Evolutionary conservation across 2,329 filamentous ascomycete species (phyloP), one percentile per base, ranked within the genome.

Genomic region (Sclerotinia subarctica): DNA sequence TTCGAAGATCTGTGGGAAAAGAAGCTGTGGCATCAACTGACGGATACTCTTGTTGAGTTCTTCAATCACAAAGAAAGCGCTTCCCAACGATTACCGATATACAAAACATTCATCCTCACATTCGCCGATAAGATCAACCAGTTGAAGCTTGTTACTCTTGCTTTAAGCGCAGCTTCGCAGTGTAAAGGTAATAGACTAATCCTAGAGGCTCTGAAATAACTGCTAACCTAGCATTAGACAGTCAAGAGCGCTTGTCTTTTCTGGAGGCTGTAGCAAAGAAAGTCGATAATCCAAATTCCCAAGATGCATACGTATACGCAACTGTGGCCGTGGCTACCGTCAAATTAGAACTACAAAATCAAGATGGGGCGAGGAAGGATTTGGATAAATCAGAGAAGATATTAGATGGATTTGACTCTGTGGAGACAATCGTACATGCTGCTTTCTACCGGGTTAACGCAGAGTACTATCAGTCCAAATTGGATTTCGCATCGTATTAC

Each of bases 121-220:
- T 99, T 99, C 78, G 93, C 94, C 73, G 94, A 97, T 79, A 97
- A 96, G 85, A 97, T 99, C 85, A 99, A 98, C 82, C 94, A 98
- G 83, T 85, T 99, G 72, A 97, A 97, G 85, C 90, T 98, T 74
- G 95, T 99, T 73, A 90, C 92, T 73, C 83, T 99, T 73, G 95
- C 93, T 21, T 82, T 98, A 78, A 92, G 91, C 81, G 92, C 95
- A 57, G 93, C 93, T 65, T 88, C 90, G 76, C 90, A 96, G 82
- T 96, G 91, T 80, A 85, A 86, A 83, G 88, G 92, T 94, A 79
- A 62, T 60, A 46, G 35, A 19, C 15, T 8, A 42, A 54, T 7
- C 17, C 29, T 21, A 35, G 7, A 52, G 10, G 3, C 19, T 44
- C 47, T 51, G 32, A 17, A 29, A 49, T 15, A 3, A 49, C 56